Conservation (phyloP, 108 stramenopile species). For the Seminavis robusta region DNA sequence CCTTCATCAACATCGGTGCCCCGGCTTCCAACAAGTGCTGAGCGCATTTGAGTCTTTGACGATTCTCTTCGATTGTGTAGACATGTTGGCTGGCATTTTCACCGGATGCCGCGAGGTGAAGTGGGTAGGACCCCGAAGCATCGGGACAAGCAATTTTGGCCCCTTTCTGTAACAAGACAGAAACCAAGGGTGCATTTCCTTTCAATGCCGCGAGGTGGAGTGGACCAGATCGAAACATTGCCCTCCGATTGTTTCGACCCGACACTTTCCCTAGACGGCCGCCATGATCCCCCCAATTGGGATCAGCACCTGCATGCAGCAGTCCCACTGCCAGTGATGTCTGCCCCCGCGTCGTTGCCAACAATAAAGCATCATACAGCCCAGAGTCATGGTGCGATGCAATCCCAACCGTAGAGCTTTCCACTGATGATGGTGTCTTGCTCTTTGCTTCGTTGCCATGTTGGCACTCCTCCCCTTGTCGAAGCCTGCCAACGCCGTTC, state of each 20-base stretch:
- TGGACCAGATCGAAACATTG: conserved; percentile 52
- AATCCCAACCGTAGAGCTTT: not conserved
- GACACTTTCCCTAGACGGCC: conserved; percentile 45
- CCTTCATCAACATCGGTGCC: conserved; percentile 64
- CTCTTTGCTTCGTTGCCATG: not conserved
- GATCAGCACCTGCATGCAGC: conserved; percentile 58
- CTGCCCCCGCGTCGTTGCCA: conserved; percentile 50
- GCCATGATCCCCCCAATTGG: conserved; percentile 43
- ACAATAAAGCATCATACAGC: conserved; percentile 58
- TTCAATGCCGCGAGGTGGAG: conserved; percentile 69
- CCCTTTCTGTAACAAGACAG: conserved; percentile 38
- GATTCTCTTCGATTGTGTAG: conserved; percentile 34
- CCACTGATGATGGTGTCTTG: not conserved
- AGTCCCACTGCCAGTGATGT: conserved; percentile 45
- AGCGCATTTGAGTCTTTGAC: conserved; percentile 49
- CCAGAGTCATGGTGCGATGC: conserved; percentile 2
- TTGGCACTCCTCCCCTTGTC: conserved; percentile 2
- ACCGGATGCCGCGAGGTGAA: conserved; percentile 70
- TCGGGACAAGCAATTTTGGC: conserved; percentile 67
- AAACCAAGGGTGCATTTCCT: conserved; percentile 47
- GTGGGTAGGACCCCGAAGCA: conserved; percentile 62
- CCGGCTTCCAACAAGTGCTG: conserved; percentile 37
- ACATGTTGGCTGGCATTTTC: not conserved
- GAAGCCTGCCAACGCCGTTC: conserved; percentile 6
- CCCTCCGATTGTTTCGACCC: conserved; percentile 26